These are phyloP conservation scores for Pichia sp. DNA, from an alignment of 1,139 yeast genomes.

Conservation along the genomic window DNA sequence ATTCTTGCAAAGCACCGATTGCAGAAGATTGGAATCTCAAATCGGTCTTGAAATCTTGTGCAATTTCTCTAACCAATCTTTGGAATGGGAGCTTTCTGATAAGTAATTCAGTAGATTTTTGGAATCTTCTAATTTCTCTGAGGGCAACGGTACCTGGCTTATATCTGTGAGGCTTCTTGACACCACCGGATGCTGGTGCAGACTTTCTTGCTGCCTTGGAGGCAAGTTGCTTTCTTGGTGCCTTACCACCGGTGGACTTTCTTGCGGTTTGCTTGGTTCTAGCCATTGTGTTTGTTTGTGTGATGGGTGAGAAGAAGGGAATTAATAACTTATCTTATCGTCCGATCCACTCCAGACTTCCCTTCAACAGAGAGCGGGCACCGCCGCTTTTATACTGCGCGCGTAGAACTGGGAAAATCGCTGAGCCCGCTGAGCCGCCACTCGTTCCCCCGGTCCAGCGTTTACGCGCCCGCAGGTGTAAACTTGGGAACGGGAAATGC, in stretches of 20 bases:
- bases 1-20: constrained; percentile 95
- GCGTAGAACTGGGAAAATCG: too few relatives aligned
- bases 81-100: constrained; percentile 99
- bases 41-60: constrained; percentile 97
- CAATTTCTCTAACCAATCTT: constrained; percentile 96
- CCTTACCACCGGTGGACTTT: constrained; percentile 99
- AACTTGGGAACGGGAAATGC: too few relatives aligned
- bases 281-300: constrained; percentile 59
- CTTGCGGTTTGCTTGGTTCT: constrained; percentile 99
- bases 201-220: constrained; percentile 99
- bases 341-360: too few relatives aligned
- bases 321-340: too few relatives aligned
- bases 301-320: neutral
- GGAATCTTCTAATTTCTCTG: constrained; percentile 99
- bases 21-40: constrained; percentile 98
- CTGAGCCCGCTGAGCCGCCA: too few relatives aligned
- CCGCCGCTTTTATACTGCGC: too few relatives aligned
- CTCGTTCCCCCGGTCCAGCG: too few relatives aligned
- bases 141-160: constrained; percentile 99
- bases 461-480: too few relatives aligned
- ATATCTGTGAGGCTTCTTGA: constrained; percentile 99
- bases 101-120: constrained; percentile 93
- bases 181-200: constrained; percentile 98
- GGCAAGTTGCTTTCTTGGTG: constrained; percentile 99
- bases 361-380: too few relatives aligned